Evolutionary conservation across 331 rosid species (phyloP).

Genomic region (Malus hybrid): DNA sequence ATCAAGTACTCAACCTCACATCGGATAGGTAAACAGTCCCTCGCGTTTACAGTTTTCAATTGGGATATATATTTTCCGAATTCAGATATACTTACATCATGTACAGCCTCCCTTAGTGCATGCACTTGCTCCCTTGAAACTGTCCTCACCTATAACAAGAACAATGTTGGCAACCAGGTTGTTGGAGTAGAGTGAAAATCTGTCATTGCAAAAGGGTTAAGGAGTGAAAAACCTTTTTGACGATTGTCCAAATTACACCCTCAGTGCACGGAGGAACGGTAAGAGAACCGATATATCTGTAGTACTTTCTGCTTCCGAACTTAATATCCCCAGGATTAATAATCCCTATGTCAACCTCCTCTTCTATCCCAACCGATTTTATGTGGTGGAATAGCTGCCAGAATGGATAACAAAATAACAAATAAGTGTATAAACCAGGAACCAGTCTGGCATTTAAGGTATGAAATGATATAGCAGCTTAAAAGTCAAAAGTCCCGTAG

Average conservation of each 20-base stretch:
- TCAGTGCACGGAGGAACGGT: constrained; percentile 77
- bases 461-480: too few relatives aligned
- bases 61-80: too few relatives aligned
- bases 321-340: constrained; percentile 41
- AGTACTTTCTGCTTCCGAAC: constrained; percentile 49
- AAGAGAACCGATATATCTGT: constrained; percentile 75
- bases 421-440: background rate
- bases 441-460: background rate
- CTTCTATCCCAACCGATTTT: constrained; percentile 28
- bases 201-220: too few relatives aligned
- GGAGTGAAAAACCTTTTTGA: constrained; percentile 42
- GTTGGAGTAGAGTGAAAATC: background rate
- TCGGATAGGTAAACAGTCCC: background rate
- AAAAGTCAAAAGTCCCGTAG: too few relatives aligned
- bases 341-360: constrained; percentile 38
- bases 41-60: background rate
- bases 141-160: constrained; percentile 54
- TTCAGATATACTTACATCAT: constrained; percentile 37
- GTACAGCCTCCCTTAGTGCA: constrained; percentile 43
- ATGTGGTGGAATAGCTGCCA: constrained; percentile 38
- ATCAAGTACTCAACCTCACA: background rate
- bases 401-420: background rate
- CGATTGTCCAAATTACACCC: constrained; percentile 67
- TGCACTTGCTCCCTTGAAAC: constrained; percentile 54
- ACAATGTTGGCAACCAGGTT: background rate